Conservation (phyloP, 1,284 basidiomycete genomes). For the Boletus putidus region DNA sequence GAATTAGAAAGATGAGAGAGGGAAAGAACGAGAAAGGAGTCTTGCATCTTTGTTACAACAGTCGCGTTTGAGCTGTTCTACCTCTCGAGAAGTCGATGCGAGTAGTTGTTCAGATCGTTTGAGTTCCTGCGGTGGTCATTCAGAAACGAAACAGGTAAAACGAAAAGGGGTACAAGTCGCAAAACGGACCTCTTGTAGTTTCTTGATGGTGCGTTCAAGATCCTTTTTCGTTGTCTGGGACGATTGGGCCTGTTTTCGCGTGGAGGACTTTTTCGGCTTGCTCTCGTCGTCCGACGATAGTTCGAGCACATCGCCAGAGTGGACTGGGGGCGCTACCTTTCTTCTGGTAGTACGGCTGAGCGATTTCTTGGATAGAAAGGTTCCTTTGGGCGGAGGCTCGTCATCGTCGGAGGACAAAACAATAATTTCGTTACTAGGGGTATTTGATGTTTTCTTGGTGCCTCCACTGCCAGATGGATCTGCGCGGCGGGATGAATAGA, state of each 20-base stretch:
- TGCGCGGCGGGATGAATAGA: constrained; percentile 11
- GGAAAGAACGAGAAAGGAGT: neutral
- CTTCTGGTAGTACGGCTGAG: constrained; percentile 27
- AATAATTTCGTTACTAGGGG: constrained; percentile 45
- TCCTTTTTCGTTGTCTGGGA: constrained; percentile 11
- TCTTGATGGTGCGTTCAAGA: constrained; percentile 25
- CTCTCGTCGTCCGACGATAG: constrained; percentile 36
- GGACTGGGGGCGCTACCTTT: constrained; percentile 9
- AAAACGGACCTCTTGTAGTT: constrained; percentile 26
- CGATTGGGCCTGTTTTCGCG: constrained; percentile 7
- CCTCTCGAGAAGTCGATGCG: constrained; percentile 16
- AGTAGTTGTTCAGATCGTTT: constrained; percentile 10
- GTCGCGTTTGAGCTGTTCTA: constrained; percentile 27
- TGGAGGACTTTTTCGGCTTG: constrained; percentile 7
- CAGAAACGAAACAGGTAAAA: neutral
- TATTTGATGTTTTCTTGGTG: constrained; percentile 20
- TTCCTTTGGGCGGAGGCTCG: constrained; percentile 33
- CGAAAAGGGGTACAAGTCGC: neutral
- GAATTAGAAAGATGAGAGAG: neutral
- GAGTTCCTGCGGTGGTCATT: constrained; percentile 18
- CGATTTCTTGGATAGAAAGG: constrained; percentile 36
- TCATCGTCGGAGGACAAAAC: constrained; percentile 61
- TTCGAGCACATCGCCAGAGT: constrained; percentile 29
- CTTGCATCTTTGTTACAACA: constrained; percentile 13
- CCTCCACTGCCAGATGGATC: constrained; percentile 5